Conservation (phyloP, 176 grass and related monocot species). For the Eragrostis curvula region DNA sequence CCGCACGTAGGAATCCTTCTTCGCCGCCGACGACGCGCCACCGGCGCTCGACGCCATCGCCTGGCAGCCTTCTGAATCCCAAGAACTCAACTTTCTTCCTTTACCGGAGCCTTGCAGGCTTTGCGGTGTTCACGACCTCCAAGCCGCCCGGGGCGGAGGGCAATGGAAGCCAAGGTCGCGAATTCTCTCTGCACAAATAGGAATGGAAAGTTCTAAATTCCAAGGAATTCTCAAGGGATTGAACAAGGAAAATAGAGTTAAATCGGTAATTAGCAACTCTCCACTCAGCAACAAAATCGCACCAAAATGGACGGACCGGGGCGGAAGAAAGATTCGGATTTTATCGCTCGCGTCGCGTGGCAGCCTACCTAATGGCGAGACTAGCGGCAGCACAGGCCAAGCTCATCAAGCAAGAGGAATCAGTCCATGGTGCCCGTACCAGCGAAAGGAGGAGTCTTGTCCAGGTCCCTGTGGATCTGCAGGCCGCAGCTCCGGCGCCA, state of each 20-base stretch:
- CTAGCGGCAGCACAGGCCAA: neutral
- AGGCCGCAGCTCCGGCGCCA: neutral
- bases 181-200: neutral
- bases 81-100: constrained; percentile 13
- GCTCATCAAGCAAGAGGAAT: neutral
- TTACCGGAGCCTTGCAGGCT: constrained; percentile 2
- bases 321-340: constrained; percentile 32
- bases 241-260: neutral
- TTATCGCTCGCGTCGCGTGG: neutral
- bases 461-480: constrained; percentile 13
- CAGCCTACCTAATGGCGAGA: neutral
- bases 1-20: constrained; percentile 51
- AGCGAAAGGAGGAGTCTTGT: neutral
- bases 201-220: neutral
- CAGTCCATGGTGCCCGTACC: neutral
- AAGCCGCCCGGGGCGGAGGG: neutral
- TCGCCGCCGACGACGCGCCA: constrained; percentile 5
- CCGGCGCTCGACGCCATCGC: constrained; percentile 18
- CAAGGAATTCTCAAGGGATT: neutral
- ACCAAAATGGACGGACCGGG: neutral
- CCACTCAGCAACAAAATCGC: constrained; percentile 1
- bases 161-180: neutral
- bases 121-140: neutral
- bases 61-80: neutral
- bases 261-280: neutral